Evolutionary conservation across 2,329 filamentous ascomycete genomes (phyloP).

Genomic region (Fusarium anguioides): DNA sequence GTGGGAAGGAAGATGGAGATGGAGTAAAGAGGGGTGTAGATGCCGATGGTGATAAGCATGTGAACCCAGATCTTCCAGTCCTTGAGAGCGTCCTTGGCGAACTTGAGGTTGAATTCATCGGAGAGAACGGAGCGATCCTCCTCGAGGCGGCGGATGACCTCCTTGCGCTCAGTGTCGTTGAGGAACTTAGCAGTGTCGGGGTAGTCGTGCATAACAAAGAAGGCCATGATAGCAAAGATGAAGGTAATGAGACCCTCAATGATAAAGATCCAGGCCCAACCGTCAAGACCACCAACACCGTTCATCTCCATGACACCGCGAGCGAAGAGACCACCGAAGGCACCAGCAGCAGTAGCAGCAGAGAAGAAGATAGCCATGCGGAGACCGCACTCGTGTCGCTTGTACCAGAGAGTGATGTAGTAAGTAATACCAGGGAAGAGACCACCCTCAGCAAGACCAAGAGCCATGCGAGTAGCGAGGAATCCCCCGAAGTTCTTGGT

Average conservation of each 20-base stretch:
- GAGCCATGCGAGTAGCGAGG: conserved; percentile 59
- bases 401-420: conserved; percentile 70
- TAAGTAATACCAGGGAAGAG: conserved; percentile 72
- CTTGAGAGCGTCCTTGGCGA: conserved; percentile 64
- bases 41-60: conserved; percentile 72
- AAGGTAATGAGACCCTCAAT: conserved; percentile 68
- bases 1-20: conserved; percentile 53
- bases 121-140: conserved; percentile 60
- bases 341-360: conserved; percentile 68
- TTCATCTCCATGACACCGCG: conserved; percentile 69
- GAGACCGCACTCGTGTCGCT: conserved; percentile 68
- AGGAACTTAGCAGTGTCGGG: conserved; percentile 64
- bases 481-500: conserved; percentile 62
- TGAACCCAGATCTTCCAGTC: conserved; percentile 68
- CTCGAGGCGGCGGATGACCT: conserved; percentile 57
- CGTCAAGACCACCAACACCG: conserved; percentile 61
- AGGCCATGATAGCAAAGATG: conserved; percentile 56
- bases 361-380: conserved; percentile 71
- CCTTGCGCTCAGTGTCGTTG: conserved; percentile 54
- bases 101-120: conserved; percentile 68
- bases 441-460: conserved; percentile 65
- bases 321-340: conserved; percentile 71
- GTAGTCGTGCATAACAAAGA: conserved; percentile 69
- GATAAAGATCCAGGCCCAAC: conserved; percentile 87
- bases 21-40: conserved; percentile 54